Base-by-base conservation (phyloP, 345 rosid genomes). In the Tarenaya hassleriana region DNA sequence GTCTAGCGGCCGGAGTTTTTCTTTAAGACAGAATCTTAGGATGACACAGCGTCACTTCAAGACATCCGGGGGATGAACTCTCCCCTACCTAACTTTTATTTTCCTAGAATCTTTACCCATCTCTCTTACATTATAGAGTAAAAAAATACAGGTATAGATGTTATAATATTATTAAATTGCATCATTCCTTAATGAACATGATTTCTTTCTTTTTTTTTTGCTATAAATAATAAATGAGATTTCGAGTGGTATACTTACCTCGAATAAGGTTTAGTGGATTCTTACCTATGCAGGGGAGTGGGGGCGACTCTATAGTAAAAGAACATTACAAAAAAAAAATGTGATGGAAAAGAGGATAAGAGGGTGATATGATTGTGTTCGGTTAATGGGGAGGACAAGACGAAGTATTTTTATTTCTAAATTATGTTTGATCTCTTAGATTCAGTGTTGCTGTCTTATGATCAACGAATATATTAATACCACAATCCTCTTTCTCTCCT, bases 341-440 rank as follows among this genome's bases (percentile, higher is more conserved):
- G 29, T 5, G 29, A n/a, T 24, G 40, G 57, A 66, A 38, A 58
- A 16, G 37, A 15, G 24, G 10, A 47, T 15, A 50, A n/a, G 42
- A 45, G 32, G 10, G 50, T 50, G 71, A 17, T 66, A 66, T 66
- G 71, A 66, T 66, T 60, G 48, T 66, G 71, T 66, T 66, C 61
- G 60, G 42, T 60, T 47, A 61, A 60, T 1, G 52, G 71, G 48
- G 66, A 66, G 47, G 66, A 66, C 71, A 60, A 48, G 61, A 66
- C 53, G 66, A 60, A 60, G 19, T 59, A 53, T 59, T 46, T 66
- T 3, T 21, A 59, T 66, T 24, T 24, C 61, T 54, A 54, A 66
- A 66, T 66, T 54, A 60, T 60, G 39, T 47, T 34, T 45, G 66
- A 60, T 60, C 61, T 46, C 43, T 24, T 41, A 59, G 52, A 60